These are phyloP conservation scores for Hypoxylon crocopeplum DNA, from an alignment of 495 filamentous ascomycete genomes.

Conservation along the genomic window DNA sequence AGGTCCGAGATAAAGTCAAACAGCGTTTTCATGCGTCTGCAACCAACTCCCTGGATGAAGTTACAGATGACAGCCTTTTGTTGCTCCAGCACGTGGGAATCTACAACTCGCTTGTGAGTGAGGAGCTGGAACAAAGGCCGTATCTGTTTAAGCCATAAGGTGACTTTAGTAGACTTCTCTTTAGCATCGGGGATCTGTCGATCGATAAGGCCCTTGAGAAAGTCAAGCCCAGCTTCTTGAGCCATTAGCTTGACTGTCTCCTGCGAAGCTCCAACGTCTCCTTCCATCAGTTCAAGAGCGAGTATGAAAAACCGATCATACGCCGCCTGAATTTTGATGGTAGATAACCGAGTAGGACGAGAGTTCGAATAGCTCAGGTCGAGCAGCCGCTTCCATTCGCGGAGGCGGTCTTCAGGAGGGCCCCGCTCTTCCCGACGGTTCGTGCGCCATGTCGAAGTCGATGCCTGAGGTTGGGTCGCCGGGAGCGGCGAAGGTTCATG, in stretches of 20 bases:
- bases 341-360: slow-evolving; percentile 2
- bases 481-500: slow-evolving; percentile 16
- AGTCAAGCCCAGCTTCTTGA: slow-evolving; percentile 42
- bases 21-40: slow-evolving; percentile 37
- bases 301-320: slow-evolving; percentile 41
- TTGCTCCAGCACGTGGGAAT: slow-evolving; percentile 45
- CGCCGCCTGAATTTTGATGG: neutral
- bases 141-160: slow-evolving; percentile 38
- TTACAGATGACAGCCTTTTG: slow-evolving; percentile 42
- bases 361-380: slow-evolving; percentile 17
- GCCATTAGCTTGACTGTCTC: slow-evolving; percentile 44
- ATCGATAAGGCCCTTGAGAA: slow-evolving; percentile 44
- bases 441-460: neutral
- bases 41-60: slow-evolving; percentile 41
- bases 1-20: slow-evolving; percentile 37
- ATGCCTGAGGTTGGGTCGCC: neutral
- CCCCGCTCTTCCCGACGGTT: neutral
- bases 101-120: slow-evolving; percentile 40
- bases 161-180: neutral
- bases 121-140: slow-evolving; percentile 40
- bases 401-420: slow-evolving; percentile 29
- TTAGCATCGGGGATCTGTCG: slow-evolving; percentile 28
- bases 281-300: slow-evolving; percentile 43
- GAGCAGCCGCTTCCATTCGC: slow-evolving; percentile 40
- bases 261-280: slow-evolving; percentile 42